phyloP scores from a whole-genome alignment of 2,329 filamentous ascomycete genomes.

The Bipolaris gigantea region DNA sequence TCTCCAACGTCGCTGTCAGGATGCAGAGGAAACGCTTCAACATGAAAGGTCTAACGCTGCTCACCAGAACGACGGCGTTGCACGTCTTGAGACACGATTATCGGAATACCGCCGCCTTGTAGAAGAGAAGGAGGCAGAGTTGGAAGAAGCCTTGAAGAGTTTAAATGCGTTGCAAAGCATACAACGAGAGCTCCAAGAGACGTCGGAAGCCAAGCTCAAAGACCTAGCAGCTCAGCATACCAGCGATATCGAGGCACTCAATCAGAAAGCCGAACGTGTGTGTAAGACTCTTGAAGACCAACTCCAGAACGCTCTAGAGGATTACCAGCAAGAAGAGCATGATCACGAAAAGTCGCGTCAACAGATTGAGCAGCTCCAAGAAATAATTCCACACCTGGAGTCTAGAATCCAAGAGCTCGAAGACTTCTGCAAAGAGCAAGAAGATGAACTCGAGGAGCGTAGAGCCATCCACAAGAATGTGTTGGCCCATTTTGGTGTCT shows the following conservation, averaged over 20 bases:
- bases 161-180: constrained; percentile 22
- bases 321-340: constrained; percentile 5
- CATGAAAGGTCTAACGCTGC: constrained; percentile 17
- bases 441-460: constrained; percentile 34
- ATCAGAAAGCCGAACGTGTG: constrained; percentile 18
- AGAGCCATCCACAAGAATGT: constrained; percentile 30
- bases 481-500: constrained; percentile 28
- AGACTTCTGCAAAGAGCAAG: constrained; percentile 32
- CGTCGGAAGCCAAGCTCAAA: constrained; percentile 22
- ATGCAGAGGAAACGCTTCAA: constrained; percentile 29
- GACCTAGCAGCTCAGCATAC: constrained; percentile 22
- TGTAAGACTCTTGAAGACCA: constrained; percentile 19
- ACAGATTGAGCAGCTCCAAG: constrained; percentile 22
- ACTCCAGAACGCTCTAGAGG: constrained; percentile 18
- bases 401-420: constrained; percentile 29
- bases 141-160: constrained; percentile 16
- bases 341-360: constrained; percentile 19
- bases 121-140: constrained; percentile 19
- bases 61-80: constrained; percentile 26
- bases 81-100: constrained; percentile 22
- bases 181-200: constrained; percentile 23
- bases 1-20: constrained; percentile 31
- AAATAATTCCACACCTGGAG: constrained; percentile 23
- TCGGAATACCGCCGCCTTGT: constrained; percentile 25
- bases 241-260: constrained; percentile 18